phyloP scores from a whole-genome alignment of 805 yeast genomes.

The Yarrowia alimentaria region DNA sequence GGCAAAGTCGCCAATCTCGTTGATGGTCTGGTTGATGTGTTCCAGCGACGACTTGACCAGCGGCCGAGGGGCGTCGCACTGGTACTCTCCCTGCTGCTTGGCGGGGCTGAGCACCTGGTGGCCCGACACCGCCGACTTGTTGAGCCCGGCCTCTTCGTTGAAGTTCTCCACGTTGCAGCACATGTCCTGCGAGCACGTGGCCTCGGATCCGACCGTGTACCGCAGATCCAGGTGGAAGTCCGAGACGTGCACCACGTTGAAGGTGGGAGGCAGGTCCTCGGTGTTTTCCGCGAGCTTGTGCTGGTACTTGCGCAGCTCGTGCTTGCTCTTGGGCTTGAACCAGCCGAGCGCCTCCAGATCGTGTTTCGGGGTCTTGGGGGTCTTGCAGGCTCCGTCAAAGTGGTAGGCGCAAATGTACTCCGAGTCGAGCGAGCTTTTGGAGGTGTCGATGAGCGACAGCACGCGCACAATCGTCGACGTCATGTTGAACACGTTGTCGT shows the following conservation, averaged over 20 bases:
- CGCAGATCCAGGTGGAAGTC: conserved; percentile 63
- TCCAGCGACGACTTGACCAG: conserved; percentile 58
- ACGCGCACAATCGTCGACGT: conserved; percentile 20
- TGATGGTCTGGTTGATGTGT: conserved; percentile 42
- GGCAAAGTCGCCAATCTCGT: conserved; percentile 45
- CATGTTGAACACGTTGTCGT: conserved; percentile 21
- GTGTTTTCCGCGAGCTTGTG: conserved; percentile 6
- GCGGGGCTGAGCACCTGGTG: conserved; percentile 40
- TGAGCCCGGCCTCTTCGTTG: conserved; percentile 30
- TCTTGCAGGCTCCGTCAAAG: conserved; percentile 13
- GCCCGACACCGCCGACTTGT: conserved; percentile 42
- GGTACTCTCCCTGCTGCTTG: conserved; percentile 57
- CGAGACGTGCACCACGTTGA: conserved; percentile 63
- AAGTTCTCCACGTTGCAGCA: conserved; percentile 50
- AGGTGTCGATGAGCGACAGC: conserved; percentile 5
- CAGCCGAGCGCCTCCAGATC: conserved; percentile 16
- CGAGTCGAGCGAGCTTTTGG: conserved; percentile 16
- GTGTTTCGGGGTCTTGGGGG: conserved; percentile 21
- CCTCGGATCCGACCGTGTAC: conserved; percentile 48
- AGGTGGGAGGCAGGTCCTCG: conserved; percentile 35
- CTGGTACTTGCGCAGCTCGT: conserved; percentile 7
- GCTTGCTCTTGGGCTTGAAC: conserved; percentile 8
- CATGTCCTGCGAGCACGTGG: conserved; percentile 49
- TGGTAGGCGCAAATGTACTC: conserved; percentile 22
- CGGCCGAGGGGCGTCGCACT: conserved; percentile 66